Evolutionary conservation across 73 alveolate genomes (phyloP).

Genomic region (Uronychia binucleata): DNA sequence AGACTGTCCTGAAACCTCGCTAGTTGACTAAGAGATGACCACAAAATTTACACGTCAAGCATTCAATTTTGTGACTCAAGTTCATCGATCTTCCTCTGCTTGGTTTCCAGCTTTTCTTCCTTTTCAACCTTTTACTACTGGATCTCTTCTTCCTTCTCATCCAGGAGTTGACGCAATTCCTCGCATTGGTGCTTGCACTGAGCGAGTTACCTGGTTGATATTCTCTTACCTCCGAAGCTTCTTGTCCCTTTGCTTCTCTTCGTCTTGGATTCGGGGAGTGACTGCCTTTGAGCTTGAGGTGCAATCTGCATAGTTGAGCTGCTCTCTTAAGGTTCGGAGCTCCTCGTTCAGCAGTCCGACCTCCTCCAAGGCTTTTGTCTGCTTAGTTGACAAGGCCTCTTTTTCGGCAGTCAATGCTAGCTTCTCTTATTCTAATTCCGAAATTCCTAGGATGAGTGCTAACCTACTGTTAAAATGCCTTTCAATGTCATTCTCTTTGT

Average conservation of each 20-base stretch:
- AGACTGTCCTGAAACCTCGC: background rate
- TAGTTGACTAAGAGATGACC: background rate
- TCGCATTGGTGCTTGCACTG: background rate
- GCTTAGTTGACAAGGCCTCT: background rate
- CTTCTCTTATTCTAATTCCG: background rate
- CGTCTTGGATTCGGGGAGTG: background rate
- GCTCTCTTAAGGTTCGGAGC: background rate
- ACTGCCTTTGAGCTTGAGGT: background rate
- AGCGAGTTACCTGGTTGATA: background rate
- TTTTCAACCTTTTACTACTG: background rate
- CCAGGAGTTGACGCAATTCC: background rate
- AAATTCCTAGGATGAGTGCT: background rate
- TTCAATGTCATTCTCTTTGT: too few relatives aligned
- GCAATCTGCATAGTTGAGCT: too few relatives aligned
- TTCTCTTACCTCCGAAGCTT: background rate
- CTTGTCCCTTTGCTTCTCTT: background rate
- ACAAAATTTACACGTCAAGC: background rate
- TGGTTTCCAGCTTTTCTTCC: background rate
- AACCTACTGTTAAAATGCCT: background rate
- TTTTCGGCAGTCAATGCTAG: background rate
- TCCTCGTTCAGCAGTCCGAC: background rate
- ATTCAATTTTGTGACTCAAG: background rate
- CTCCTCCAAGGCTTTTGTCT: background rate
- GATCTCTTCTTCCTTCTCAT: background rate
- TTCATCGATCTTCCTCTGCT: background rate